Percentiles rank a stretch among this genome's conserved stretches.
Evolutionary conservation across 306 rosid species (phyloP).

Genomic region (Gillenia trifoliata): DNA sequence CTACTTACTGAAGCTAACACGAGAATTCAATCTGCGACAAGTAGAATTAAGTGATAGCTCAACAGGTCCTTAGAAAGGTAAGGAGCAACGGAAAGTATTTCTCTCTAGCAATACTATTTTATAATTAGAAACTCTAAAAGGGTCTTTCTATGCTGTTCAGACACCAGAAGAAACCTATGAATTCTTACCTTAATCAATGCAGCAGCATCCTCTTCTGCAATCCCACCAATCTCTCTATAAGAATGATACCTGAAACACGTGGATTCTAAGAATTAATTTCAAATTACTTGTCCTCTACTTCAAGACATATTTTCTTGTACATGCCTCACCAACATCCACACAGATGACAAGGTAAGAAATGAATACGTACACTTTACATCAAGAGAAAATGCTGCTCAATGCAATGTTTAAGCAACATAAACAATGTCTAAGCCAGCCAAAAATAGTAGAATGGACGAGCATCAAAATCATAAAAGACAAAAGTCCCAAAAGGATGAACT

Average conservation of each 20-base stretch:
- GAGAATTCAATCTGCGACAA: neutral
- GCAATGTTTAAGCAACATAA: neutral
- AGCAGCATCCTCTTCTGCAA: conserved; percentile 99
- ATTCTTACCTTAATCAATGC: conserved; percentile 77
- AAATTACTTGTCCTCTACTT: neutral
- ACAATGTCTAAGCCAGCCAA: neutral
- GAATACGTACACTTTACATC: neutral
- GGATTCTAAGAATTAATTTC: conserved; percentile 9
- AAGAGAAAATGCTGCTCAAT: neutral
- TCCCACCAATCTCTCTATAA: conserved; percentile 98
- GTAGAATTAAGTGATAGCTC: neutral
- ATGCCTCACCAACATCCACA: neutral
- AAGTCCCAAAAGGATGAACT: neutral
- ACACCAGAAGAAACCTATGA: neutral
- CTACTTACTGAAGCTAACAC: neutral
- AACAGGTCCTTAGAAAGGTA: neutral
- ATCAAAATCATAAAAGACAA: neutral
- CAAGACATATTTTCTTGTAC: neutral
- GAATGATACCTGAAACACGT: conserved; percentile 65
- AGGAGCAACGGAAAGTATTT: neutral
- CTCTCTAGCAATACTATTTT: neutral
- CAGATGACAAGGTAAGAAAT: neutral
- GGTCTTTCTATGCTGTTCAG: neutral
- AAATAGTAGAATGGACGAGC: neutral
- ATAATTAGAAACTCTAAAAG: neutral